These are phyloP conservation scores for Volutella citrinella DNA, from an alignment of 2,329 filamentous ascomycete species.

Conservation along the genomic window DNA sequence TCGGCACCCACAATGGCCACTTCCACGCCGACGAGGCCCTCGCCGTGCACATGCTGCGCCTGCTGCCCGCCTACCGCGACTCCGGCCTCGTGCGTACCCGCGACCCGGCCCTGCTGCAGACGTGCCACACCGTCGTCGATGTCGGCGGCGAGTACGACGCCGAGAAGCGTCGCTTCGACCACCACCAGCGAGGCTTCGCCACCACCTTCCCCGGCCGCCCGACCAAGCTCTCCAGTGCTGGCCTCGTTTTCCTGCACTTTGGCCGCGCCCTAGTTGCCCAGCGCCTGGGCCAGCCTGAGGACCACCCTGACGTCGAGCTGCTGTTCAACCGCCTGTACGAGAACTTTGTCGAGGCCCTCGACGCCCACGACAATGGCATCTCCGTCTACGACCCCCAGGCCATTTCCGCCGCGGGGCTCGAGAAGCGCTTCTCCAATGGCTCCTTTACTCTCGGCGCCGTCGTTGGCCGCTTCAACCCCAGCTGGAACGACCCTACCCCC, in stretches of 20 bases:
- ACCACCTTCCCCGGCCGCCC: conserved; percentile 78
- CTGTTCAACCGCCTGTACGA: conserved; percentile 89
- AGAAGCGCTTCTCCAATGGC: conserved; percentile 80
- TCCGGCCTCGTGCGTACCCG: conserved; percentile 81
- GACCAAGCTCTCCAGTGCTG: conserved; percentile 92
- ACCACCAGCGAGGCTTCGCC: conserved; percentile 90
- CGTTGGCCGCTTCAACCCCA: conserved; percentile 75
- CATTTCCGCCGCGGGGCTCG: conserved; percentile 66
- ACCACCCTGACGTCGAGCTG: conserved; percentile 65
- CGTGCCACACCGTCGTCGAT: conserved; percentile 93
- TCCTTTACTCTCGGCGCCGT: conserved; percentile 83
- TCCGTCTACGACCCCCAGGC: conserved; percentile 72
- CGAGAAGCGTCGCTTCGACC: conserved; percentile 77
- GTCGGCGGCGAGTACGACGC: conserved; percentile 94
- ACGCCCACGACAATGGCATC: conserved; percentile 97
- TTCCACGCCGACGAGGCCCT: conserved; percentile 99
- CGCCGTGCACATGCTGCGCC: conserved; percentile 91
- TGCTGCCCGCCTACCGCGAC: conserved; percentile 74
- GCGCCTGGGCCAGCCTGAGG: conserved; percentile 48
- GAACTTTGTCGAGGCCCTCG: conserved; percentile 91
- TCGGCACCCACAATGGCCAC: conserved; percentile 96
- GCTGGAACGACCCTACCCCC: conserved; percentile 67
- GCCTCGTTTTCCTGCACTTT: conserved; percentile 94
- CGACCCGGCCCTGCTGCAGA: conserved; percentile 72
- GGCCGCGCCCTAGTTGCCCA: conserved; percentile 77